phyloP scores from a whole-genome alignment of 352 stramenopile species.

The Pythium apleroticum region DNA sequence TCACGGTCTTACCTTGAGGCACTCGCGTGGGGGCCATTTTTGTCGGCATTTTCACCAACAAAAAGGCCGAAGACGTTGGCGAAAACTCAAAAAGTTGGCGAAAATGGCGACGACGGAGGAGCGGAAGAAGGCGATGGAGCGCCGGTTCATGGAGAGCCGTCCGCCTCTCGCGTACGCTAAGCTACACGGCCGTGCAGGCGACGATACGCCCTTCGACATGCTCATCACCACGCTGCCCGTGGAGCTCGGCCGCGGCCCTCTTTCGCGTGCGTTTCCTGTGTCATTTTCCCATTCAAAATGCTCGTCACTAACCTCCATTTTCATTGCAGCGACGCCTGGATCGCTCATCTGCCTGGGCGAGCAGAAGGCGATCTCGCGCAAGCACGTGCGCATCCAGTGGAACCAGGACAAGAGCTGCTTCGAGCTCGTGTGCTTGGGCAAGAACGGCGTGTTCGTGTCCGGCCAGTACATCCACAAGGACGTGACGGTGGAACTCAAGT shows the following conservation, averaged over 20 bases:
- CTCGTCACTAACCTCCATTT: neutral
- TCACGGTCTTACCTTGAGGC: too few species aligned
- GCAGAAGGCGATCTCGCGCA: constrained; percentile 75
- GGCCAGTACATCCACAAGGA: constrained; percentile 76
- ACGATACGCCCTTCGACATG: constrained; percentile 70
- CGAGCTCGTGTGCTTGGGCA: constrained; percentile 74
- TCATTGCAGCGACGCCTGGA: constrained; percentile 33
- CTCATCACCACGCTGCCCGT: constrained; percentile 75
- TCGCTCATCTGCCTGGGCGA: constrained; percentile 69
- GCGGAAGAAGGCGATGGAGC: constrained; percentile 76
- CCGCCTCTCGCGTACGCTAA: constrained; percentile 83
- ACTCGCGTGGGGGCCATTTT: neutral
- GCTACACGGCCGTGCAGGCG: constrained; percentile 55
- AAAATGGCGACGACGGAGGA: constrained; percentile 46
- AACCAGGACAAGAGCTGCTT: constrained; percentile 73
- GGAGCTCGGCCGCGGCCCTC: constrained; percentile 63
- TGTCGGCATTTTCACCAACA: neutral
- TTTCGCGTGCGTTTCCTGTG: constrained; percentile 29
- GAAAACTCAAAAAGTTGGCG: neutral
- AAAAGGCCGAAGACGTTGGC: neutral
- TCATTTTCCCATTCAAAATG: neutral
- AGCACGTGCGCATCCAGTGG: constrained; percentile 81
- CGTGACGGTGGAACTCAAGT: constrained; percentile 61
- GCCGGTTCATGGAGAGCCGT: constrained; percentile 72
- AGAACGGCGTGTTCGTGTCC: constrained; percentile 77